These are phyloP conservation scores for Catenaria anguillulae DNA, from an alignment of 371 early-diverging fungal species.

Conservation along the genomic window DNA sequence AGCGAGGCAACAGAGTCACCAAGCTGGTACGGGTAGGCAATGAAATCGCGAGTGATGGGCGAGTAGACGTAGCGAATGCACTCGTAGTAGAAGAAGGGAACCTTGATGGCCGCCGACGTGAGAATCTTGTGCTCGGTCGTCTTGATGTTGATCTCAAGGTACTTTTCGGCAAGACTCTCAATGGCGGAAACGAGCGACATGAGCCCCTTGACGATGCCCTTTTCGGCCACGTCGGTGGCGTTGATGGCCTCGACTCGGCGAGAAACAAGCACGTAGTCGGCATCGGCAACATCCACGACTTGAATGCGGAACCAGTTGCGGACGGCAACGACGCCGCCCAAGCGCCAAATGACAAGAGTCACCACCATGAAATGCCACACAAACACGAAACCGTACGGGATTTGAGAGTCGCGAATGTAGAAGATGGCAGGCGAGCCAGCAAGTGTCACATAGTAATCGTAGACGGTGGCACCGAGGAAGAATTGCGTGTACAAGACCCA, in stretches of 20 bases:
- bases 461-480: background rate
- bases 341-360: background rate
- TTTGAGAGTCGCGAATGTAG: background rate
- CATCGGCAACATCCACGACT: background rate
- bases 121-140: background rate
- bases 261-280: background rate
- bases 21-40: background rate
- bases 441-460: background rate
- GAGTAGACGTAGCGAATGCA: background rate
- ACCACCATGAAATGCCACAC: constrained; percentile 1
- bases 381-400: background rate
- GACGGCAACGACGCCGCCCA: background rate
- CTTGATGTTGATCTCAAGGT: background rate
- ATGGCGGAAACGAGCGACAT: background rate
- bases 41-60: background rate
- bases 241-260: background rate
- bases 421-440: background rate
- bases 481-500: background rate
- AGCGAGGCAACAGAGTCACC: background rate
- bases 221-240: background rate
- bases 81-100: background rate
- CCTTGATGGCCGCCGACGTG: background rate
- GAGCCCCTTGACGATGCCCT: background rate
- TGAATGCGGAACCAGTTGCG: constrained; percentile 1
- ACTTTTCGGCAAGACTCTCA: background rate